Percentiles rank a stretch among this genome's conserved stretches.
Evolutionary conservation across 768 basidiomycete species (phyloP).

Genomic region (Tremella mesenterica): DNA sequence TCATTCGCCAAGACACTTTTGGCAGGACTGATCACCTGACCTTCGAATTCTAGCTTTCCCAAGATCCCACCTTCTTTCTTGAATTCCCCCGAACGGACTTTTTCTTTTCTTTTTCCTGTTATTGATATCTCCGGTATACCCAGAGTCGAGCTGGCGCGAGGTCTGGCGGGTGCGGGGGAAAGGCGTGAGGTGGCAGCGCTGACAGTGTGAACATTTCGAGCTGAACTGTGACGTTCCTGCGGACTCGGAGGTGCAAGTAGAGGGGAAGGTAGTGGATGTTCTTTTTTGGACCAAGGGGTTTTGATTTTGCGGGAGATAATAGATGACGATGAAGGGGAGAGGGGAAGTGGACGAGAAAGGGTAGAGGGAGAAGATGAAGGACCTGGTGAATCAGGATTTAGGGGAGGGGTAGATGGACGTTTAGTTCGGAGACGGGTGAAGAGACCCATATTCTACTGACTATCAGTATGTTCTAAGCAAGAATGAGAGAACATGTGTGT

Average conservation of each 20-base stretch:
- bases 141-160: no score
- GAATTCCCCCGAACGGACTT: conserved; percentile 15
- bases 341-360: background rate
- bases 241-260: background rate
- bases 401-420: background rate
- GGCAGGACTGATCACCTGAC: no score
- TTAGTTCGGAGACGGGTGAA: background rate
- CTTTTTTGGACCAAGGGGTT: conserved; percentile 3
- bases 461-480: no score
- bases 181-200: background rate
- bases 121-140: background rate
- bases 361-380: background rate
- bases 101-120: conserved; percentile 3
- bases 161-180: background rate
- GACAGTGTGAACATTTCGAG: background rate
- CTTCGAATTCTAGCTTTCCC: conserved; percentile 18
- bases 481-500: no score
- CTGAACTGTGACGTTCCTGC: conserved; percentile 6
- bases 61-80: conserved; percentile 25
- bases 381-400: background rate
- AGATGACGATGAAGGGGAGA: conserved; percentile 5
- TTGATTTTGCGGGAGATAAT: conserved; percentile 1
- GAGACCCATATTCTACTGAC: conserved; percentile 4
- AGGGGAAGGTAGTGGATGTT: background rate
- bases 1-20: background rate